Percentiles rank a stretch among this genome's conserved stretches.
phyloP scores from a whole-genome alignment of 1,139 yeast genomes.

The Meyerozyma elateridarum region DNA sequence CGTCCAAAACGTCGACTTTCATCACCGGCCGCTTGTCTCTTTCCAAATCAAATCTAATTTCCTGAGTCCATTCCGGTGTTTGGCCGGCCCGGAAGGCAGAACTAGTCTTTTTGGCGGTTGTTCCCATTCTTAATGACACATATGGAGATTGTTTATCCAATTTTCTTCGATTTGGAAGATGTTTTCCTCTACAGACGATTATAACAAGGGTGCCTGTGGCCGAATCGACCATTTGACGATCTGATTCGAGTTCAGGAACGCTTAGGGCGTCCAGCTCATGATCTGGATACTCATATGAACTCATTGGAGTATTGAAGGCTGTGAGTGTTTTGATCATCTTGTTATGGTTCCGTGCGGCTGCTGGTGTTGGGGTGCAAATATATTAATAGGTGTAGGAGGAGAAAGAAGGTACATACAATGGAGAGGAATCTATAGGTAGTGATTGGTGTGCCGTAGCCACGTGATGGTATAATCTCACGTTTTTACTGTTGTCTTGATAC shows the following conservation, averaged over 20 bases:
- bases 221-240: conserved; percentile 22
- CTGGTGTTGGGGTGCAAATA: neutral
- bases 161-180: conserved; percentile 76
- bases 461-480: too few relatives aligned
- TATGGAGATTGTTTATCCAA: conserved; percentile 89
- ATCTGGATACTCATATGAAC: too few relatives aligned
- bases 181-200: conserved; percentile 54
- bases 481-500: neutral
- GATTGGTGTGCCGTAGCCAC: too few relatives aligned
- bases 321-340: neutral
- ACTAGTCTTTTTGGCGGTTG: conserved; percentile 70
- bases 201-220: conserved; percentile 46
- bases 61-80: conserved; percentile 83
- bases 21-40: conserved; percentile 60
- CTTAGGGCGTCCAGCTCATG: neutral
- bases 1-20: conserved; percentile 77
- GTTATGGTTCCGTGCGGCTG: conserved; percentile 2
- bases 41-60: conserved; percentile 61
- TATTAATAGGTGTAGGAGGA: neutral
- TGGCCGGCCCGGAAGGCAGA: conserved; percentile 83
- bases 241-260: neutral
- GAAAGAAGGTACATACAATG: neutral
- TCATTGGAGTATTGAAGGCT: neutral
- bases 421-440: too few relatives aligned
- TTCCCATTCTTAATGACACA: conserved; percentile 76